A percentile compares a stretch with the other conserved stretches of the same genome.
These are phyloP conservation scores for Pilobolus umbonatus DNA, from an alignment of 192 early-diverging fungal species.

Conservation along the genomic window DNA sequence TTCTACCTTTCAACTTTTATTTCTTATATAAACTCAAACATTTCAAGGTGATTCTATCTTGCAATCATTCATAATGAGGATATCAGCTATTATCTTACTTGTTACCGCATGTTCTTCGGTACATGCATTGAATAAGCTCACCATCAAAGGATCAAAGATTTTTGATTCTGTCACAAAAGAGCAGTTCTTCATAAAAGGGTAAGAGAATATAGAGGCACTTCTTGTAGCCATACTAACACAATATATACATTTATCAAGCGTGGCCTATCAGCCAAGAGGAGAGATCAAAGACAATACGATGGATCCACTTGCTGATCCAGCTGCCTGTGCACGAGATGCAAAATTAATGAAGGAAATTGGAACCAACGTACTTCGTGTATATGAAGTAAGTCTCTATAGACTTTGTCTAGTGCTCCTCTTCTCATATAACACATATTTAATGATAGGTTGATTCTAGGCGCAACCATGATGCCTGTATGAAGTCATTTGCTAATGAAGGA, in stretches of 20 bases:
- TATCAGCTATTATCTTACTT: slow-evolving; percentile 2
- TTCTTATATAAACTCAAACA: too few relatives aligned
- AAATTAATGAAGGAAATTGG: slow-evolving; percentile 62
- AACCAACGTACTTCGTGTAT: slow-evolving; percentile 68
- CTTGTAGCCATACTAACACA: background rate
- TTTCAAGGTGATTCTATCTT: too few relatives aligned
- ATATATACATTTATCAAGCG: slow-evolving; percentile 12
- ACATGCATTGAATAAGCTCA: slow-evolving; percentile 49
- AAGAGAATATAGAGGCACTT: background rate
- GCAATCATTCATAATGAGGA: too few relatives aligned
- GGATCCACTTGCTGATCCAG: slow-evolving; percentile 60
- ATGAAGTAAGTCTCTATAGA: slow-evolving; percentile 43
- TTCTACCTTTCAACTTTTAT: too few relatives aligned
- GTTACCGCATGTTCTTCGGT: background rate
- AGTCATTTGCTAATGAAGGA: slow-evolving; percentile 52
- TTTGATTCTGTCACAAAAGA: slow-evolving; percentile 67
- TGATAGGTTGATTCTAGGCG: slow-evolving; percentile 46
- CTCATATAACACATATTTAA: background rate
- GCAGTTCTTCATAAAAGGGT: slow-evolving; percentile 73
- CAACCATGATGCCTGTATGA: slow-evolving; percentile 73
- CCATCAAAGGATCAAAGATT: slow-evolving; percentile 66
- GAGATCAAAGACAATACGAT: slow-evolving; percentile 23
- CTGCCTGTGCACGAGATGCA: slow-evolving; percentile 58
- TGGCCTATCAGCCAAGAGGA: slow-evolving; percentile 67
- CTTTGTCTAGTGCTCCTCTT: background rate